phyloP scores from a whole-genome alignment of 495 filamentous ascomycete genomes.

The Glonium stellatum region DNA sequence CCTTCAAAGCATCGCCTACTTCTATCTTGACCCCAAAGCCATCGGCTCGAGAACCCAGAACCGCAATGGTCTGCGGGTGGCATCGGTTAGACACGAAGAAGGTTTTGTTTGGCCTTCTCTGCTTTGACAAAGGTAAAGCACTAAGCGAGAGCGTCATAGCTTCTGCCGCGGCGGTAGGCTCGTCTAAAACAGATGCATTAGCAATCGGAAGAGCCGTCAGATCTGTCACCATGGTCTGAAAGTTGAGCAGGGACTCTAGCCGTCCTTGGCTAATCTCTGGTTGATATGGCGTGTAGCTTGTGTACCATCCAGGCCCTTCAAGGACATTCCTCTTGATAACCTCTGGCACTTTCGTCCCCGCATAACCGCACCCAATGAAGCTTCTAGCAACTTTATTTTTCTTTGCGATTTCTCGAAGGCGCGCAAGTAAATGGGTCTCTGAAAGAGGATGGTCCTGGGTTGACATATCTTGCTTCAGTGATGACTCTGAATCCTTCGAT shows the following conservation, averaged over 20 bases:
- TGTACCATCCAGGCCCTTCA: conserved; percentile 96
- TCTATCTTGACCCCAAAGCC: conserved; percentile 84
- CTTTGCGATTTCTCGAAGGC: conserved; percentile 56
- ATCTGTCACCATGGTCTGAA: conserved; percentile 90
- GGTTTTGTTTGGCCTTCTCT: conserved; percentile 68
- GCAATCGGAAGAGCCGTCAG: conserved; percentile 83
- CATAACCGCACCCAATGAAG: conserved; percentile 87
- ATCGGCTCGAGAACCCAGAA: conserved; percentile 81
- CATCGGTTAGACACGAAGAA: conserved; percentile 78
- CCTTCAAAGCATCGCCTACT: conserved; percentile 60
- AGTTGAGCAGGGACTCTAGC: conserved; percentile 85
- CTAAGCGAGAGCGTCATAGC: conserved; percentile 94
- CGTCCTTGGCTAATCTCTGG: conserved; percentile 89
- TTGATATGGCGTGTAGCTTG: conserved; percentile 97
- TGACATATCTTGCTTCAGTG: not conserved
- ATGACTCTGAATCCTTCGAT: not conserved
- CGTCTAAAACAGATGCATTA: conserved; percentile 91
- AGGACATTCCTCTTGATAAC: conserved; percentile 94
- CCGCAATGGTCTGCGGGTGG: conserved; percentile 84
- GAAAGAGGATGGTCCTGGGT: conserved; percentile 36
- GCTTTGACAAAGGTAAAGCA: conserved; percentile 60
- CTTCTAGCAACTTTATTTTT: conserved; percentile 56
- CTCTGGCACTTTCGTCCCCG: conserved; percentile 74
- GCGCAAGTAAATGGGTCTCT: conserved; percentile 61
- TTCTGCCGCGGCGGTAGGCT: conserved; percentile 90